These are phyloP conservation scores for Cercospora sp. DNA, from an alignment of 2,329 filamentous ascomycete genomes.

Conservation along the genomic window DNA sequence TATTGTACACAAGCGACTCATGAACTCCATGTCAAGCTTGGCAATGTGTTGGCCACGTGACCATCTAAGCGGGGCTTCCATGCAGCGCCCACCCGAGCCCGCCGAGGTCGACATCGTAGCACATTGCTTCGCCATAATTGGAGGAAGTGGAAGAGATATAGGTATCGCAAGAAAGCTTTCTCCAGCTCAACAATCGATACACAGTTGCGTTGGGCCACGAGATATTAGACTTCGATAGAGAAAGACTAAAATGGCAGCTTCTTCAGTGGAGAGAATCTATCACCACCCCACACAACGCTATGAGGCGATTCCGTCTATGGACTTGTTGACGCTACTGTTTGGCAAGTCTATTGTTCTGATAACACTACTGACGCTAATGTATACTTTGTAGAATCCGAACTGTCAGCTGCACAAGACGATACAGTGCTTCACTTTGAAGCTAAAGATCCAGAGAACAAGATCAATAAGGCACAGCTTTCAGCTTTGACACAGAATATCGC, in stretches of 20 bases:
- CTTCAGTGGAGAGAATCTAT: slow-evolving; percentile 27
- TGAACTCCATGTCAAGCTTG: background rate
- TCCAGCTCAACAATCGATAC: background rate
- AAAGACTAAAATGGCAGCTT: slow-evolving; percentile 19
- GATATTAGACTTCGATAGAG: background rate
- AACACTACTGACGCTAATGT: background rate
- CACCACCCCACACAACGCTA: slow-evolving; percentile 30
- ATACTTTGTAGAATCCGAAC: slow-evolving; percentile 26
- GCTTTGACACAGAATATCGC: slow-evolving; percentile 55
- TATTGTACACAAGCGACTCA: background rate
- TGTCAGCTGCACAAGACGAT: slow-evolving; percentile 47
- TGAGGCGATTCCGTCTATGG: slow-evolving; percentile 39
- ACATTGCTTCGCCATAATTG: background rate
- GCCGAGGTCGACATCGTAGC: slow-evolving; percentile 9
- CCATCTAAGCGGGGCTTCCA: slow-evolving; percentile 10
- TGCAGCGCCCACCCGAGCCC: background rate
- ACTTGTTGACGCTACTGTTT: slow-evolving; percentile 47
- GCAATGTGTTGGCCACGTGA: background rate
- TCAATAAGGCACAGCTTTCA: slow-evolving; percentile 57
- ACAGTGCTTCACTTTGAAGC: slow-evolving; percentile 61
- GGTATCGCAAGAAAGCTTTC: background rate
- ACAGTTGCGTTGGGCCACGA: background rate
- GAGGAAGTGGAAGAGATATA: background rate
- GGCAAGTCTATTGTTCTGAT: slow-evolving; percentile 33
- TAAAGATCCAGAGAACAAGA: slow-evolving; percentile 52